phyloP scores from a whole-genome alignment of 2,329 filamentous ascomycete genomes.

The Talaromyces sp. region DNA sequence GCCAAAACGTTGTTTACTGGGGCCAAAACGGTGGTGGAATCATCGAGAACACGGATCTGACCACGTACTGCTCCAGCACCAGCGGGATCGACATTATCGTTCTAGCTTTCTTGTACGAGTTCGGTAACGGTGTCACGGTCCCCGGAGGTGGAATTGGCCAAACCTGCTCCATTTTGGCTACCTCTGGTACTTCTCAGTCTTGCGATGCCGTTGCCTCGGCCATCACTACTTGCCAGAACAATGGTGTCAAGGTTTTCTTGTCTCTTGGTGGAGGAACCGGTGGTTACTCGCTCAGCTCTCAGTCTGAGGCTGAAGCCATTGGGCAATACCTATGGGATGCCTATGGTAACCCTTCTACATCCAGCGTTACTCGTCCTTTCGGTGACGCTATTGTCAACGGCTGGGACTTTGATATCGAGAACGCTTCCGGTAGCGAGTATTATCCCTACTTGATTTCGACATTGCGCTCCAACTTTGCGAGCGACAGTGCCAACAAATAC shows the following conservation, averaged over 20 bases:
- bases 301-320: slow-evolving; percentile 40
- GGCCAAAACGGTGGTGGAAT: slow-evolving; percentile 17
- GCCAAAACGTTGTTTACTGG: slow-evolving; percentile 16
- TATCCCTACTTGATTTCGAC: slow-evolving; percentile 45
- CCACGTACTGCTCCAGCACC: slow-evolving; percentile 36
- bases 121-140: slow-evolving; percentile 24
- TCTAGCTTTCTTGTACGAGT: slow-evolving; percentile 45
- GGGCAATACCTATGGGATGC: slow-evolving; percentile 42
- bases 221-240: slow-evolving; percentile 43
- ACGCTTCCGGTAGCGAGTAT: slow-evolving; percentile 26
- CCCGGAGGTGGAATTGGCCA: slow-evolving; percentile 11
- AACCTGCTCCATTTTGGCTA: slow-evolving; percentile 4
- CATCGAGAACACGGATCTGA: slow-evolving; percentile 15
- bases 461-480: slow-evolving; percentile 42
- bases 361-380: slow-evolving; percentile 46
- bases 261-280: slow-evolving; percentile 45
- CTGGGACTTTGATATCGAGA: slow-evolving; percentile 53
- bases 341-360: slow-evolving; percentile 41
- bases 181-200: slow-evolving; percentile 17
- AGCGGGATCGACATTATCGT: slow-evolving; percentile 45
- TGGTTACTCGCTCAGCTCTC: slow-evolving; percentile 33
- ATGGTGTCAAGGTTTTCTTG: slow-evolving; percentile 46
- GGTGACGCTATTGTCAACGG: slow-evolving; percentile 49
- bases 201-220: slow-evolving; percentile 41
- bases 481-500: slow-evolving; percentile 37